phyloP scores from a whole-genome alignment of 208 protist species.

The Leishmania major region DNA sequence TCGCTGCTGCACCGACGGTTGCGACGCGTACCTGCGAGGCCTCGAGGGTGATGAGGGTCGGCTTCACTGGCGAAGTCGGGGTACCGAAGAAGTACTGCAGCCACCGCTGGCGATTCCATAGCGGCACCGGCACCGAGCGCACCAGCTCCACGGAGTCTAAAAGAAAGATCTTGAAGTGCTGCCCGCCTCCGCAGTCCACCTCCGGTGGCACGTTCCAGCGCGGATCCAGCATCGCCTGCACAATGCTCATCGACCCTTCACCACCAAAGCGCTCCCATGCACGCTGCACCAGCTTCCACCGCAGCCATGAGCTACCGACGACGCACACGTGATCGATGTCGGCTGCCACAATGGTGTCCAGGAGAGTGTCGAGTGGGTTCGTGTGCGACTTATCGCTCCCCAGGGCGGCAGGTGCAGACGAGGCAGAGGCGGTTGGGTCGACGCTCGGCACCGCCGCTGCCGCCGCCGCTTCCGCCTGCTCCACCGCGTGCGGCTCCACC shows the following conservation, averaged over 20 bases:
- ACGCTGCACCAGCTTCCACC: constrained; percentile 67
- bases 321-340: constrained; percentile 76
- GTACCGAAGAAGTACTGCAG: constrained; percentile 76
- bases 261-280: constrained; percentile 37
- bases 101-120: constrained; percentile 51
- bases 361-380: constrained; percentile 59
- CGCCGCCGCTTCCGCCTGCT: constrained; percentile 29
- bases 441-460: constrained; percentile 6
- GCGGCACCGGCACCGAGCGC: constrained; percentile 18
- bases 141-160: constrained; percentile 43
- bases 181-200: constrained; percentile 28
- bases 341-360: constrained; percentile 49
- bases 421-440: not conserved
- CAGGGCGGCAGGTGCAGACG: not conserved
- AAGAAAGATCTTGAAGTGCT: constrained; percentile 51
- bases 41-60: constrained; percentile 45
- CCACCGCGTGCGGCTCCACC: constrained; percentile 36
- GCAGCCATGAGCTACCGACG: constrained; percentile 65
- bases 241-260: constrained; percentile 8
- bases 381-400: constrained; percentile 1
- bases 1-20: constrained; percentile 40
- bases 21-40: constrained; percentile 44
- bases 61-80: constrained; percentile 41
- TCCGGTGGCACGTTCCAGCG: constrained; percentile 30
- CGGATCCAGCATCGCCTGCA: constrained; percentile 18